These are phyloP conservation scores for Calycina herbarum DNA, from an alignment of 2,329 filamentous ascomycete genomes.

Conservation along the genomic window DNA sequence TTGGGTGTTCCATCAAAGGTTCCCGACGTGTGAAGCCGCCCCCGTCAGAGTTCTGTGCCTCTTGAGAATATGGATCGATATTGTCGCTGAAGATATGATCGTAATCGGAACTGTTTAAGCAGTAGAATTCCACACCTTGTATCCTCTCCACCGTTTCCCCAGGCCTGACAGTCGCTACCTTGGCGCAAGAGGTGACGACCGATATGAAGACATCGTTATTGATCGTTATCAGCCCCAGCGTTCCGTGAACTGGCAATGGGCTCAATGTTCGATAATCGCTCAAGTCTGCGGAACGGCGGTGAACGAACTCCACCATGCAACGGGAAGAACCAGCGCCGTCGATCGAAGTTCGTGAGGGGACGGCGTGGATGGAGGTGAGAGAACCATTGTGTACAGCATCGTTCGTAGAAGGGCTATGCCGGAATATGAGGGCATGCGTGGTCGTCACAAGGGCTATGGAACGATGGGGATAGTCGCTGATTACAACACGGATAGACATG, in stretches of 20 bases:
- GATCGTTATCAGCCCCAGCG: conserved; percentile 82
- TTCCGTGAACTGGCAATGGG: conserved; percentile 76
- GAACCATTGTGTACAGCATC: conserved; percentile 60
- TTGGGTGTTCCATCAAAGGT: conserved; percentile 78
- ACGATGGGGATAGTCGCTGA: conserved; percentile 83
- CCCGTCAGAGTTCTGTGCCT: conserved; percentile 42
- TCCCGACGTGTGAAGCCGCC: conserved; percentile 65
- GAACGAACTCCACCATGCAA: conserved; percentile 87
- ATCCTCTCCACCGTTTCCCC: conserved; percentile 91
- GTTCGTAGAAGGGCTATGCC: conserved; percentile 68
- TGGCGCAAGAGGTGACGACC: conserved; percentile 76
- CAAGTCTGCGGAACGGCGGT: conserved; percentile 63
- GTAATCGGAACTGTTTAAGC: conserved; percentile 82
- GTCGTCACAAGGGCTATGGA: conserved; percentile 83
- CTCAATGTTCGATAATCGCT: conserved; percentile 76
- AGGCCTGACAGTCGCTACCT: conserved; percentile 79
- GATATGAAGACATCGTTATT: conserved; percentile 86
- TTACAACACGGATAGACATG: conserved; percentile 39
- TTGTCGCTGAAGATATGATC: conserved; percentile 68
- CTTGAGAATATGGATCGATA: conserved; percentile 34
- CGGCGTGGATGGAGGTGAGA: conserved; percentile 52
- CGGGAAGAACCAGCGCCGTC: conserved; percentile 30
- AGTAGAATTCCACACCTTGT: conserved; percentile 85
- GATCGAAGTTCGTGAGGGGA: conserved; percentile 42
- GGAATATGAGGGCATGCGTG: conserved; percentile 80